These are phyloP conservation scores for Candida neerlandica DNA, from an alignment of 1,139 yeast species.

Conservation along the genomic window DNA sequence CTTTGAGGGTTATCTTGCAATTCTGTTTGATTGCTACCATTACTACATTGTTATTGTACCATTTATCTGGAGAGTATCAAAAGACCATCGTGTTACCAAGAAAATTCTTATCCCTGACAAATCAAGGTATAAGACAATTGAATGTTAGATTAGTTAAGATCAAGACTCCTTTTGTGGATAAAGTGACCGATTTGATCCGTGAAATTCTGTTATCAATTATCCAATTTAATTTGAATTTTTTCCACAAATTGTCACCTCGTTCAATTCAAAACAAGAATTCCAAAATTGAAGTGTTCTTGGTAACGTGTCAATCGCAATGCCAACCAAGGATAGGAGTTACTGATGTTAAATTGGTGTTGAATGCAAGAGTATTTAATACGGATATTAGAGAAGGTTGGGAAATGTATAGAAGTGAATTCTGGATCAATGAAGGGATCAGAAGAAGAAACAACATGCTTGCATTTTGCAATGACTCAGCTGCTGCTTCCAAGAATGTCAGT, in stretches of 20 bases:
- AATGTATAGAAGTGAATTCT: slow-evolving; percentile 85
- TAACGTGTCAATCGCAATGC: slow-evolving; percentile 47
- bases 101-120: slow-evolving; percentile 73
- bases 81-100: slow-evolving; percentile 84
- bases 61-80: slow-evolving; percentile 85
- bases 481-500: slow-evolving; percentile 13
- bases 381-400: slow-evolving; percentile 96
- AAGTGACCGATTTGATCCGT: slow-evolving; percentile 47
- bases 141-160: slow-evolving; percentile 78
- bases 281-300: slow-evolving; percentile 44
- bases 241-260: slow-evolving; percentile 40
- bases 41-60: slow-evolving; percentile 75
- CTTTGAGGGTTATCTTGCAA: slow-evolving; percentile 53
- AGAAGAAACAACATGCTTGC: slow-evolving; percentile 52
- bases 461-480: slow-evolving; percentile 26
- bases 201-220: slow-evolving; percentile 40
- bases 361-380: slow-evolving; percentile 78
- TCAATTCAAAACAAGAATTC: slow-evolving; percentile 35
- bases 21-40: slow-evolving; percentile 66
- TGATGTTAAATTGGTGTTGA: slow-evolving; percentile 71
- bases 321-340: slow-evolving; percentile 50
- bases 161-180: slow-evolving; percentile 58
- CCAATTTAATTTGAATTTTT: slow-evolving; percentile 28
- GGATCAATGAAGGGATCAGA: slow-evolving; percentile 83
- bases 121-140: slow-evolving; percentile 83